Conservation (phyloP, 1,139 yeast genomes). For the Suhomyces terraborum region DNA sequence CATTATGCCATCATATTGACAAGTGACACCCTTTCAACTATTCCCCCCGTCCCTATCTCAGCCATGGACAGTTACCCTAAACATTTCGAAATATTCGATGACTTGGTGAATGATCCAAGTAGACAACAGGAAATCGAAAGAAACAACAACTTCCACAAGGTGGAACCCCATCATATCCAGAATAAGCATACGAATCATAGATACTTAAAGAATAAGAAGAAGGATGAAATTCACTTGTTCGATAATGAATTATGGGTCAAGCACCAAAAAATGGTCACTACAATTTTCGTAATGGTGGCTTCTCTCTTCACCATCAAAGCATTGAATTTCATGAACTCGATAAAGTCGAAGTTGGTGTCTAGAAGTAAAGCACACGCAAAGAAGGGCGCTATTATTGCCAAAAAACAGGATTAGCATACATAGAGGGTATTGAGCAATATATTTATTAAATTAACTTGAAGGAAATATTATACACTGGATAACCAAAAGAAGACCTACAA, state of each 20-base stretch:
- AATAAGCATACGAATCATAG: conserved; percentile 36
- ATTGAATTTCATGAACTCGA: conserved; percentile 11
- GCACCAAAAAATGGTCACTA: conserved; percentile 41
- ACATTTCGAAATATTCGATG: conserved; percentile 46
- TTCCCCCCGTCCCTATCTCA: conserved; percentile 36
- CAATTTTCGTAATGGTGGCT: conserved; percentile 35
- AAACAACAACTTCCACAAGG: conserved; percentile 45
- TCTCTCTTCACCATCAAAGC: conserved; percentile 22
- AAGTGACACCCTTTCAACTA: conserved; percentile 25
- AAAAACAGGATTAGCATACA: conserved; percentile 10
- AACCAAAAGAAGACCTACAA: neutral
- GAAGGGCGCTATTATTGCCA: conserved; percentile 10
- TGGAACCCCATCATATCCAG: conserved; percentile 35
- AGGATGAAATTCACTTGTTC: conserved; percentile 42
- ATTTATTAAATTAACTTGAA: conserved; percentile 1
- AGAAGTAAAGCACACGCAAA: conserved; percentile 3
- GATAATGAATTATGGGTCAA: conserved; percentile 43
- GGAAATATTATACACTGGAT: conserved; percentile 2
- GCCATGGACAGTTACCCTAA: conserved; percentile 34
- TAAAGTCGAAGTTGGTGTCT: conserved; percentile 7
- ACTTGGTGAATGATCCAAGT: conserved; percentile 46
- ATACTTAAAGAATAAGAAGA: conserved; percentile 34
- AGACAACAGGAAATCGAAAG: conserved; percentile 57
- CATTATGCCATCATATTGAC: conserved; percentile 57
- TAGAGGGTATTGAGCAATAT: neutral